These are phyloP conservation scores for Suhomyces emberorum DNA, from an alignment of 805 yeast genomes.

Conservation along the genomic window DNA sequence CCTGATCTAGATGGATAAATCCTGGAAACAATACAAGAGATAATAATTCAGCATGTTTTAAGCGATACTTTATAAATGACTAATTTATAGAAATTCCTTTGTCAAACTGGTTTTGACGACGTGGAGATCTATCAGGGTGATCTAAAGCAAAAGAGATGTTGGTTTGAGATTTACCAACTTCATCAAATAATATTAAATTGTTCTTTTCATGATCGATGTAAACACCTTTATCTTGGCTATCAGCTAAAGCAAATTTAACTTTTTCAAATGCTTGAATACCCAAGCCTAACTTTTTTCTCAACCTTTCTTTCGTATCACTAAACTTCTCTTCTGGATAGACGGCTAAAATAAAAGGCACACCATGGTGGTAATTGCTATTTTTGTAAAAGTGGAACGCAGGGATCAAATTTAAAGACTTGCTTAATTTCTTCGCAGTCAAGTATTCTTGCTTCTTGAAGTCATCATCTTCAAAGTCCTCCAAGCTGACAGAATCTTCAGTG, in stretches of 20 bases:
- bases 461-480: conserved; percentile 23
- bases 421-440: conserved; percentile 17
- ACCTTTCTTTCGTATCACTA: conserved; percentile 57
- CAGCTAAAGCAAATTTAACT: conserved; percentile 61
- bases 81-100: conserved; percentile 43
- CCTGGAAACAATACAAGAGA: no score
- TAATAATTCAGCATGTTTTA: no score
- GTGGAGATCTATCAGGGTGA: conserved; percentile 77
- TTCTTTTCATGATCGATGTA: conserved; percentile 51
- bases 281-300: conserved; percentile 68
- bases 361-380: conserved; percentile 63
- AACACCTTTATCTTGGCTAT: conserved; percentile 35
- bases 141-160: conserved; percentile 71
- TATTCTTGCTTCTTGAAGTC: conserved; percentile 24
- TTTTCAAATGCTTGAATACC: conserved; percentile 79
- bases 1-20: no score
- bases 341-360: conserved; percentile 82
- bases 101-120: conserved; percentile 33
- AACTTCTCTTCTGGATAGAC: conserved; percentile 66
- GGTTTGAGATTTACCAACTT: conserved; percentile 36
- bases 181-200: conserved; percentile 53
- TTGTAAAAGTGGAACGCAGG: conserved; percentile 77
- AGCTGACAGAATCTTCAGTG: conserved; percentile 16
- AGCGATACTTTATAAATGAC: no score
- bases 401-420: conserved; percentile 42